phyloP scores from a whole-genome alignment of 805 yeast species.

The Lipomyces spencermartinsiae region DNA sequence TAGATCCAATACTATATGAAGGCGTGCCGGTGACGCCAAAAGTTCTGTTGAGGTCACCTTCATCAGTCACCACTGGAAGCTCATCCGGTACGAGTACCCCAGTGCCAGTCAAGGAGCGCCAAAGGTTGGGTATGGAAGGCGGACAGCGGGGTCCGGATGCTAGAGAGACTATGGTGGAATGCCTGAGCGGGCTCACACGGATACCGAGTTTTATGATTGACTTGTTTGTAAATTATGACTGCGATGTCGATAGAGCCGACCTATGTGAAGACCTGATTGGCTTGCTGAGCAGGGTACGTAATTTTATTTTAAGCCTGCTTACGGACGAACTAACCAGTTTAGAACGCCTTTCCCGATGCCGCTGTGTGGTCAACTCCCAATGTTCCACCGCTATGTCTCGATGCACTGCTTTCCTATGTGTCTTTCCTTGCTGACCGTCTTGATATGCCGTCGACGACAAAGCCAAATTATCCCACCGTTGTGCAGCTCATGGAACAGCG shows the following conservation, averaged over 20 bases:
- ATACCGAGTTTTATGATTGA: slow-evolving; percentile 78
- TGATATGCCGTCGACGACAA: slow-evolving; percentile 22
- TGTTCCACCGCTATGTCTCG: slow-evolving; percentile 93
- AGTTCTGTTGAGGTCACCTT: slow-evolving; percentile 57
- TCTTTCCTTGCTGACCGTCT: slow-evolving; percentile 37
- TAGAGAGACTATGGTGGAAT: slow-evolving; percentile 84
- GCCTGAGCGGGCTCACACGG: slow-evolving; percentile 65
- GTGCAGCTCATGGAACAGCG: slow-evolving; percentile 28
- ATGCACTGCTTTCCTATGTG: slow-evolving; percentile 70
- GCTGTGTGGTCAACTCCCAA: slow-evolving; percentile 78
- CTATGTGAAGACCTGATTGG: slow-evolving; percentile 70
- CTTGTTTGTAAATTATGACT: slow-evolving; percentile 83
- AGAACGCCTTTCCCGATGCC: slow-evolving; percentile 80
- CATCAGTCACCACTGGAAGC: slow-evolving; percentile 11
- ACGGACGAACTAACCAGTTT: background rate
- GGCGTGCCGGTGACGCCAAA: slow-evolving; percentile 49
- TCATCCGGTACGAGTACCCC: slow-evolving; percentile 37
- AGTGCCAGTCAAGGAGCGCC: slow-evolving; percentile 34
- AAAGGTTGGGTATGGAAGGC: slow-evolving; percentile 37
- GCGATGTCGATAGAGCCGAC: slow-evolving; percentile 86
- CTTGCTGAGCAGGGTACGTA: slow-evolving; percentile 62
- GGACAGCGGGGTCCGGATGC: slow-evolving; percentile 40
- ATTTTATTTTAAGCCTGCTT: background rate
- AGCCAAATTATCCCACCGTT: slow-evolving; percentile 24
- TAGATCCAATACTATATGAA: slow-evolving; percentile 49